Conservation (phyloP, 169 alveolate genomes). For the Cryptosporidium felis region DNA sequence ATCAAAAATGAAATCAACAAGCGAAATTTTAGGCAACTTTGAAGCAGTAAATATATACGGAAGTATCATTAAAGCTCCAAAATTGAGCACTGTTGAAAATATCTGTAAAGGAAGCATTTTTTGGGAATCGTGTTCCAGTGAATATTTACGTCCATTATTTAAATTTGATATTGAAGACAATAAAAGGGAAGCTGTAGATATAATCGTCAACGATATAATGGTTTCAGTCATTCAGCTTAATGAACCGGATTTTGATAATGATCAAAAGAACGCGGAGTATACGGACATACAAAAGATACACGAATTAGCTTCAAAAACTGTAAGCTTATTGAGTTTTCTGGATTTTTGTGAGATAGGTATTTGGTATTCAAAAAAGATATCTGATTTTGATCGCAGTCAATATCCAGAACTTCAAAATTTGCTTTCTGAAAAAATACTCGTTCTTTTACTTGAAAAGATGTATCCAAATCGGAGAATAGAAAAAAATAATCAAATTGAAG, state of each 20-base stretch:
- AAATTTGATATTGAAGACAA: constrained; percentile 28
- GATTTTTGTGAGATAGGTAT: constrained; percentile 37
- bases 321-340: constrained; percentile 1
- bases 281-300: not conserved
- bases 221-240: constrained; percentile 32
- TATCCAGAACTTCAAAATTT: constrained; percentile 10
- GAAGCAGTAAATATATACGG: not conserved
- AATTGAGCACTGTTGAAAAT: not conserved
- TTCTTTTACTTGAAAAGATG: constrained; percentile 49
- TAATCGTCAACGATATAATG: constrained; percentile 46
- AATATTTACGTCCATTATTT: not conserved
- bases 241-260: not conserved
- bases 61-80: constrained; percentile 1
- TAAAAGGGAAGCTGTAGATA: constrained; percentile 15
- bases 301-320: constrained; percentile 27
- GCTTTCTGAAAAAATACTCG: constrained; percentile 8
- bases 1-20: not conserved
- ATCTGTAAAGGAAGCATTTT: constrained; percentile 66
- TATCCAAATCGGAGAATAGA: constrained; percentile 39
- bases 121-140: constrained; percentile 67
- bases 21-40: not conserved
- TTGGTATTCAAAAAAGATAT: constrained; percentile 43
- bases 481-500: not conserved
- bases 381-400: not conserved
- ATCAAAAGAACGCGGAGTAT: not conserved